Evolutionary conservation across 345 rosid genomes (phyloP), one percentile per base, ranked within the genome.

Genomic region (Toxicodendron radicans): DNA sequence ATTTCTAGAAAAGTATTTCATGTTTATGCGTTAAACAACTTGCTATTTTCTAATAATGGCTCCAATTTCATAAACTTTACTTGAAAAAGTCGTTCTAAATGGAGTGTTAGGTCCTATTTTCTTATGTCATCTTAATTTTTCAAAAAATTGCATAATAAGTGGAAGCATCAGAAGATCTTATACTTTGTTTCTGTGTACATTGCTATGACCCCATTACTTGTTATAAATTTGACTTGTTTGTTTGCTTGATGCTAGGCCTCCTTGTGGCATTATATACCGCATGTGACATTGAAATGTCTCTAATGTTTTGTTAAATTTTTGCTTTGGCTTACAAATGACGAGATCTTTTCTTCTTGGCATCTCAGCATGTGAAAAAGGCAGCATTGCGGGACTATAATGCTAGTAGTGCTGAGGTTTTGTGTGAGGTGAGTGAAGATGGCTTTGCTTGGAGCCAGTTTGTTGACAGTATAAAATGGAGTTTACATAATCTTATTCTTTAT

Each of bases 341-440:
- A 23, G 23, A 32, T 75, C 35, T 64, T 69, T 65, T 7, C 27
- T 56, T 43, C 45, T 58, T 64, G 46, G 79, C 59, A 20, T 59
- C 30, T 49, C 87, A 95, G 99, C 94, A 95, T 67, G 79, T 95
- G 38, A 95, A 86, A 82, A 88, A 73, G 71, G 91, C 89, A 43
- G 94, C 97, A 4, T 65, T 89, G 81, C 87, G 88, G 73, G 90
- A 90, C 81, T 89, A 87, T 57, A 84, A 89, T 64, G 99, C 99
- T 10, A 82, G 82, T 77, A 87, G 84, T 72, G 99, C 98, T n/a
- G 93, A 92, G 81, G 97, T 95, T 71, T 63, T 95, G 69, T 95
- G 89, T 59, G 97, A 91, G 97, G 99, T 95, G 21, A 6, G 81
- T 78, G 67, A 52, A 74, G 56, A 46, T 62, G 21, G 46, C 64